Conservation (phyloP, 2,329 filamentous ascomycete species). For the Fusarium vanettenii region DNA sequence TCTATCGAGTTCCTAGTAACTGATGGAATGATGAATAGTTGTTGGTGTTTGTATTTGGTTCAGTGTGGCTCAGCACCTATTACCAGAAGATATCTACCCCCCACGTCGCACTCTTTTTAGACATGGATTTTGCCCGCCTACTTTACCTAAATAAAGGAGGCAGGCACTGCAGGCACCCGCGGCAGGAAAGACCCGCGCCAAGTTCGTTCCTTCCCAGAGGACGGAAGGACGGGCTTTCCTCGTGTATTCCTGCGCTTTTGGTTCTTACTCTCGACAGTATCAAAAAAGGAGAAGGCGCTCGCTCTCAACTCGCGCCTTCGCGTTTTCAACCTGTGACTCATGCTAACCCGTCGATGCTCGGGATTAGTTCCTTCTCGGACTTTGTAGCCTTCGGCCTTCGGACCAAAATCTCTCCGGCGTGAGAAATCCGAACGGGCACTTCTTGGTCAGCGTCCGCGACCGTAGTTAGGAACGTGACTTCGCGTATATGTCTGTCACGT, state of each 20-base stretch:
- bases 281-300: not conserved
- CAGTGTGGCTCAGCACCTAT: not conserved
- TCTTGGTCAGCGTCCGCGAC: conserved; percentile 16
- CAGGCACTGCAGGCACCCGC: not conserved
- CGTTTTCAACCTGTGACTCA: conserved; percentile 31
- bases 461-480: conserved; percentile 26
- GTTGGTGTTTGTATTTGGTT: not conserved
- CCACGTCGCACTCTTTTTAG: not conserved
- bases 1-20: not conserved
- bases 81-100: not conserved
- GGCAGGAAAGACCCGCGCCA: not conserved
- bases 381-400: conserved; percentile 41
- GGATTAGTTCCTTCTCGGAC: conserved; percentile 22
- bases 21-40: not conserved
- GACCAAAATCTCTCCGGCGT: conserved; percentile 30
- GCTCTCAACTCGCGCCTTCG: conserved; percentile 17
- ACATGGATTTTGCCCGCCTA: not conserved
- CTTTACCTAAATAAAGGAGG: not conserved
- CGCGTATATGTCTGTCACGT: conserved; percentile 20
- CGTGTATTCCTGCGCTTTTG: conserved; percentile 7
- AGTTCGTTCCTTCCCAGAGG: not conserved
- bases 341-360: conserved; percentile 7
- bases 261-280: not conserved
- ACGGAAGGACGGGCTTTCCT: not conserved
- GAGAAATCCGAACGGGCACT: conserved; percentile 23